A percentile compares a stretch with the other conserved stretches of the same genome.
Conservation (phyloP, 2,329 filamentous ascomycete species). For the Stagonosporopsis cucurbitacearum region DNA sequence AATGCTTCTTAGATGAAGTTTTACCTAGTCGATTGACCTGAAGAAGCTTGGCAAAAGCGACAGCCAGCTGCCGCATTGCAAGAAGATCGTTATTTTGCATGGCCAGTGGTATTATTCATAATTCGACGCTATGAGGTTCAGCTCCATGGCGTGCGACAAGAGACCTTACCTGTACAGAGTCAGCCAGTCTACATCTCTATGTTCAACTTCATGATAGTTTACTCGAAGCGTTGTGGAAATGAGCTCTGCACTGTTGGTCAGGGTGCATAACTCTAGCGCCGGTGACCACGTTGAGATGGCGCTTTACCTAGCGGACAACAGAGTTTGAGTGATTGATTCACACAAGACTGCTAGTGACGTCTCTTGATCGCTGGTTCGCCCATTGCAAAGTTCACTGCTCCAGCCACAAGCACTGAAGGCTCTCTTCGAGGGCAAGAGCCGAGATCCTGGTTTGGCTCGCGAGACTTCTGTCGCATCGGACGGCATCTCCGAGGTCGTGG, state of each 20-base stretch:
- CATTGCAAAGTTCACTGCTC: background rate
- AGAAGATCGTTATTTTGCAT: conserved; percentile 17
- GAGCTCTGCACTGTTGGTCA: conserved; percentile 2
- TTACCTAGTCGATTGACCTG: conserved; percentile 2
- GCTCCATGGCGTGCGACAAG: background rate
- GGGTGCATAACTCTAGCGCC: conserved; percentile 7
- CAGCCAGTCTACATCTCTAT: background rate
- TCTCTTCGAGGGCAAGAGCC: background rate
- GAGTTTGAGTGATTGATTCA: background rate
- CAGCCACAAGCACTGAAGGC: conserved; percentile 2
- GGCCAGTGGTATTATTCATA: background rate
- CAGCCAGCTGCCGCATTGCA: background rate
- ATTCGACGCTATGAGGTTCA: background rate
- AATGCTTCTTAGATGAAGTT: background rate
- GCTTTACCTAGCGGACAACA: background rate
- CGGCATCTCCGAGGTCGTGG: conserved; percentile 2
- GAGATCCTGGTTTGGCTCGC: background rate
- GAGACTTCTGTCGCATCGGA: background rate
- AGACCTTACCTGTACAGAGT: background rate
- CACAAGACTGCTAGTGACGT: background rate
- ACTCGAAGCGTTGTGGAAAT: conserved; percentile 1
- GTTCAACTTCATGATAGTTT: conserved; percentile 1
- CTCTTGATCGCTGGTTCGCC: conserved; percentile 8
- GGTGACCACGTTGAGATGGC: conserved; percentile 1
- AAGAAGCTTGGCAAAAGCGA: conserved; percentile 1